Conservation (phyloP, 129 eudicot genomes). For the Saussurea involucrata region DNA sequence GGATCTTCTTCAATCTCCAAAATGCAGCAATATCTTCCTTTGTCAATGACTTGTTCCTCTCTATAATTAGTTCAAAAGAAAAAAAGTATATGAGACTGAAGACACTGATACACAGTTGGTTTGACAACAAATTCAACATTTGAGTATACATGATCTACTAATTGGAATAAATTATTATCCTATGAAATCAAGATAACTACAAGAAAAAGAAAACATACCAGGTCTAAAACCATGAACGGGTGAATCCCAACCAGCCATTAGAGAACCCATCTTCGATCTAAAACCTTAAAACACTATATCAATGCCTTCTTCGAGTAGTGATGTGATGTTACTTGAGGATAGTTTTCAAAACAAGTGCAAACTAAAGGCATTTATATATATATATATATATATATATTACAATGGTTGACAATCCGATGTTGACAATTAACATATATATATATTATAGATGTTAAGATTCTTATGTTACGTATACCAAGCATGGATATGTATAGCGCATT, state of each 20-base stretch:
- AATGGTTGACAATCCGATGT: constrained; percentile 26
- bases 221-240: constrained; percentile 21
- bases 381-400: constrained; percentile 4
- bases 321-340: constrained; percentile 13
- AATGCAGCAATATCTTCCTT: constrained; percentile 41
- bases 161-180: not conserved
- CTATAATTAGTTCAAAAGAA: not conserved
- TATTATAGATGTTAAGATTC: constrained; percentile 8
- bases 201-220: constrained; percentile 17
- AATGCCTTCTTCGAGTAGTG: not conserved
- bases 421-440: constrained; percentile 10
- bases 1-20: constrained; percentile 41
- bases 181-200: not conserved
- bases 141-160: not conserved
- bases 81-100: not conserved
- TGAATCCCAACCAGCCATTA: constrained; percentile 53
- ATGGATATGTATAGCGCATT: not conserved
- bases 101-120: not conserved
- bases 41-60: constrained; percentile 40
- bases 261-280: constrained; percentile 51
- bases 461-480: constrained; percentile 17
- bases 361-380: not conserved
- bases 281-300: not conserved
- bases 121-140: not conserved
- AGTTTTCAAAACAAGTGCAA: not conserved